Conservation (phyloP, 495 filamentous ascomycete genomes). For the Neurospora hispaniola region DNA sequence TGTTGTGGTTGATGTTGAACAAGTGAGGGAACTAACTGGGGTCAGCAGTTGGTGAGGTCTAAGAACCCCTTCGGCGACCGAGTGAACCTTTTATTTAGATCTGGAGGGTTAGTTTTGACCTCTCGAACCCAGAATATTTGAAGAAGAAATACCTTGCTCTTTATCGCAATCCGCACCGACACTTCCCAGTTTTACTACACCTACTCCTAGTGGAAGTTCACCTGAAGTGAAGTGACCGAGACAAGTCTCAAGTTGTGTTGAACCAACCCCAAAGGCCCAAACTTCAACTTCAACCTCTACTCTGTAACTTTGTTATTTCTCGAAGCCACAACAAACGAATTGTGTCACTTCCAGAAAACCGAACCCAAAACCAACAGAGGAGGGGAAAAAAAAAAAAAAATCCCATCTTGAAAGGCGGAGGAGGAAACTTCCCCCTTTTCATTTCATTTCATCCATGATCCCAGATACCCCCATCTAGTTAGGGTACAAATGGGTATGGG, state of each 20-base stretch:
- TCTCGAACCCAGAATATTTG: background rate
- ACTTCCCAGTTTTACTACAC: background rate
- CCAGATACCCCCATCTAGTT: too few species aligned
- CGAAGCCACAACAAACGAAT: background rate
- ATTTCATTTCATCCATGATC: too few species aligned
- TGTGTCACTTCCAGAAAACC: background rate
- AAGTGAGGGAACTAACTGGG: background rate
- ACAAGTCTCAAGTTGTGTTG: background rate
- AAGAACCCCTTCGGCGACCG: background rate
- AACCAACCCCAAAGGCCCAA: too few species aligned
- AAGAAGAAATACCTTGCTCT: background rate
- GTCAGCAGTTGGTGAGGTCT: background rate
- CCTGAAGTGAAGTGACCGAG: background rate
- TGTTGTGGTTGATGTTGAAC: too few species aligned
- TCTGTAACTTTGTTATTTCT: background rate
- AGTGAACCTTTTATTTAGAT: background rate
- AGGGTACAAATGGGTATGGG: too few species aligned
- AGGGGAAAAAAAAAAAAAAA: background rate
- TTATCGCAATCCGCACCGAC: background rate
- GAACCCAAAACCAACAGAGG: too few species aligned
- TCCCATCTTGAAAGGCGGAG: too few species aligned
- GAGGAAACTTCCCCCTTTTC: too few species aligned
- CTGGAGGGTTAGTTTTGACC: background rate
- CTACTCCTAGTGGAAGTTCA: background rate
- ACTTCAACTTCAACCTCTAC: background rate